Evolutionary conservation across 2,329 filamentous ascomycete species (phyloP).

Genomic region (Diaporthe citriasiana): DNA sequence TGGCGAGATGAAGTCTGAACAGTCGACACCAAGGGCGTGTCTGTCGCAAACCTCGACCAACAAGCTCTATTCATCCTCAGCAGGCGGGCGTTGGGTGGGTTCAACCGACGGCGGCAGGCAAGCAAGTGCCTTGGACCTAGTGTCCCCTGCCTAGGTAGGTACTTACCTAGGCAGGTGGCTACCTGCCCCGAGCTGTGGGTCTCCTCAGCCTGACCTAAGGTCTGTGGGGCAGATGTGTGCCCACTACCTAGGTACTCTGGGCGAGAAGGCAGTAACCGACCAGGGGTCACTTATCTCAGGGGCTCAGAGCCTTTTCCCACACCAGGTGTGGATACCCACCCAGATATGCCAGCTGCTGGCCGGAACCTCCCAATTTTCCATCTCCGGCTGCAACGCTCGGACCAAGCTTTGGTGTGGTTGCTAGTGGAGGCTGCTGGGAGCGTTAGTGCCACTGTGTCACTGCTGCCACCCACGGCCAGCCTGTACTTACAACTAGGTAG

Average conservation of each 20-base stretch:
- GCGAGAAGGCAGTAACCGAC: not conserved
- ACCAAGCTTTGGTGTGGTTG: not conserved
- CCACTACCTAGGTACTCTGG: no score
- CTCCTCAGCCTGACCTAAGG: no score
- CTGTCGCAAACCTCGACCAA: not conserved
- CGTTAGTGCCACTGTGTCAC: conserved; percentile 42
- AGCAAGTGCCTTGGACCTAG: not conserved
- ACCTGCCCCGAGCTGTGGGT: not conserved
- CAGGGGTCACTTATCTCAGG: not conserved
- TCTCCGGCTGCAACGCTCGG: conserved; percentile 27
- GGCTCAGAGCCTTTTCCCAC: not conserved
- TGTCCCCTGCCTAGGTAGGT: no score
- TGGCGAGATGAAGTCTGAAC: conserved; percentile 52
- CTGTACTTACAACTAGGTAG: conserved; percentile 18
- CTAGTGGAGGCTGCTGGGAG: not conserved
- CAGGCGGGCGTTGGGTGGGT: not conserved
- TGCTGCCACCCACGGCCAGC: conserved; percentile 29
- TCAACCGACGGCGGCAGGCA: not conserved
- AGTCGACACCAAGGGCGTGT: not conserved
- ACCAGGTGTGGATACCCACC: no score
- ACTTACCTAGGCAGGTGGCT: not conserved
- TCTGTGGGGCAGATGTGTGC: not conserved
- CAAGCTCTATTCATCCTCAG: conserved; percentile 4
- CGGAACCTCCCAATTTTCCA: conserved; percentile 40
- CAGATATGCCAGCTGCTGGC: not conserved